Evolutionary conservation across 192 early-diverging fungal genomes (phyloP).

Genomic region (Dissophora globulifera): DNA sequence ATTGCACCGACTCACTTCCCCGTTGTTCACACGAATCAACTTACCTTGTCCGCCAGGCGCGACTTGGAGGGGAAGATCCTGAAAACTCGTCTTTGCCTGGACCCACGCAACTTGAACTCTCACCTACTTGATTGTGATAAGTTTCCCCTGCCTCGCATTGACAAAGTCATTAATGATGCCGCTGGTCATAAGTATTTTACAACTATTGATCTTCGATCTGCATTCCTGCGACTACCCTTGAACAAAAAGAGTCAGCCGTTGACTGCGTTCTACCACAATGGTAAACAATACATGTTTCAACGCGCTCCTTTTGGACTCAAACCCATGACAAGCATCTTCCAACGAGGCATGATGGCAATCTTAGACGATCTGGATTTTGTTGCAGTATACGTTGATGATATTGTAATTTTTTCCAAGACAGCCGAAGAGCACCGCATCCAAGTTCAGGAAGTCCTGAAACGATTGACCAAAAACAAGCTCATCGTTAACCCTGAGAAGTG

Average conservation of each 20-base stretch:
- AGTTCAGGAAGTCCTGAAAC: background rate
- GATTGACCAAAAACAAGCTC: background rate
- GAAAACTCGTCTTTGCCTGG: background rate
- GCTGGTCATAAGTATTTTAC: constrained; percentile 1
- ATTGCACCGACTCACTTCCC: background rate
- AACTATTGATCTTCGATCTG: background rate
- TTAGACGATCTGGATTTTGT: background rate
- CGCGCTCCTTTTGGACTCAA: constrained; percentile 8
- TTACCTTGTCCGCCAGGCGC: background rate
- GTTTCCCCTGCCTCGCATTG: background rate
- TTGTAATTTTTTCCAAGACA: constrained; percentile 7
- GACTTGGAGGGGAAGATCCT: background rate
- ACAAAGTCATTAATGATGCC: background rate
- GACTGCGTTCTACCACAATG: background rate
- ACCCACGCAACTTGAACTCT: background rate
- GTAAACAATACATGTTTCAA: constrained; percentile 6
- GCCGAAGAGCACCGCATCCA: background rate
- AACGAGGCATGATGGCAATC: constrained; percentile 3
- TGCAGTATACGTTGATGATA: constrained; percentile 6
- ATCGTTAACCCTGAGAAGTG: constrained; percentile 18
- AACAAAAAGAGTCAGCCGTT: background rate
- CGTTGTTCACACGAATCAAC: too few relatives aligned
- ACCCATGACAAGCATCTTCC: constrained; percentile 10
- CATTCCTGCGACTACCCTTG: background rate
- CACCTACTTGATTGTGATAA: background rate